These are phyloP conservation scores for Chamaecyparis obtusa DNA, from an alignment of 75 land plant species.

Conservation along the genomic window DNA sequence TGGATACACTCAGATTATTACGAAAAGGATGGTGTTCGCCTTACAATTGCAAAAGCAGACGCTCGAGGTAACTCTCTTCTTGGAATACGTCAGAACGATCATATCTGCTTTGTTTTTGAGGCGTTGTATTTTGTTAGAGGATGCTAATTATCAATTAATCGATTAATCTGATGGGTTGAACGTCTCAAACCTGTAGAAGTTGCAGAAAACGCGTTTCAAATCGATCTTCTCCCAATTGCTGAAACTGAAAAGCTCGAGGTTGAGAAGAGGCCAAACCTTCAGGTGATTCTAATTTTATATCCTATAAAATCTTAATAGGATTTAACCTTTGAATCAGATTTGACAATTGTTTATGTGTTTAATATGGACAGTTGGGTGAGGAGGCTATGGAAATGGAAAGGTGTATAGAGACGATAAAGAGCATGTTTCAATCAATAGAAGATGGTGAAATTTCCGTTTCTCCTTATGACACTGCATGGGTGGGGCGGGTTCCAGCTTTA, in stretches of 20 bases:
- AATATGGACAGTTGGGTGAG: not conserved
- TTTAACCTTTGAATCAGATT: not conserved
- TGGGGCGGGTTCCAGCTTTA: constrained; percentile 46
- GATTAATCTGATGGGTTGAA: not conserved
- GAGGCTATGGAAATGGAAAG: constrained; percentile 11
- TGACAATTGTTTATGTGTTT: not conserved
- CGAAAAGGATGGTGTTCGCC: not conserved
- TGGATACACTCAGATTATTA: not conserved
- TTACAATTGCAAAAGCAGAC: not conserved
- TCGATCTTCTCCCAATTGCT: not conserved
- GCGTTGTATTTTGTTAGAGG: too few relatives aligned
- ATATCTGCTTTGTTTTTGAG: not conserved
- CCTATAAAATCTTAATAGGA: not conserved
- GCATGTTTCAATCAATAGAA: constrained; percentile 43
- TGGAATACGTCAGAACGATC: not conserved
- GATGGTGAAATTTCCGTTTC: constrained; percentile 67
- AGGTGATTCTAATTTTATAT: not conserved
- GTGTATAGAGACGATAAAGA: constrained; percentile 26
- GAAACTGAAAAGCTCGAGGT: not conserved
- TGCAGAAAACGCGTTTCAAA: not conserved
- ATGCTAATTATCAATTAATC: too few relatives aligned
- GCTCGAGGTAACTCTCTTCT: not conserved
- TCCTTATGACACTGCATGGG: constrained; percentile 85
- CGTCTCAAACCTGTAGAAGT: not conserved
- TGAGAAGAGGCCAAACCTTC: not conserved